Evolutionary conservation across 768 basidiomycete species (phyloP).

Genomic region (Mycena leptocephala): DNA sequence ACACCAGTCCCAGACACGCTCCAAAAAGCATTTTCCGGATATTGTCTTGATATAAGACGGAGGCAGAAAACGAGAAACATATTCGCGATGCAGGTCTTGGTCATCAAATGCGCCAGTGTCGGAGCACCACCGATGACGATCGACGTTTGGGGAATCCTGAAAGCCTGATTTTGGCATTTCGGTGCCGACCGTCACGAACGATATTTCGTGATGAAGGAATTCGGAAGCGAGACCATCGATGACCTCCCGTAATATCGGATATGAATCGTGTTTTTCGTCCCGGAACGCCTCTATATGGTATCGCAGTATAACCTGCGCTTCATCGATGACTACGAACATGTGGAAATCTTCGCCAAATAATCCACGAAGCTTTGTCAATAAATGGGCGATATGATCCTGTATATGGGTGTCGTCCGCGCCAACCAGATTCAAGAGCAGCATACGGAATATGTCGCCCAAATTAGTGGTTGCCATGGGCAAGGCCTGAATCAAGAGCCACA

Average conservation of each 20-base stretch:
- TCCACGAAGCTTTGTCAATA: background rate
- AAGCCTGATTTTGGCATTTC: background rate
- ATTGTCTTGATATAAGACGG: background rate
- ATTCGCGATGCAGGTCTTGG: background rate
- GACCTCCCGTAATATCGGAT: conserved; percentile 2
- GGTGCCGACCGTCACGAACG: background rate
- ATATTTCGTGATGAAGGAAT: background rate
- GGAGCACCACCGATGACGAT: conserved; percentile 18
- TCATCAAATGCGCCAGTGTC: conserved; percentile 11
- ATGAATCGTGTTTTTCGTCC: background rate
- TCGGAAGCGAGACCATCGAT: background rate
- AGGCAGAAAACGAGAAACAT: conserved; percentile 13
- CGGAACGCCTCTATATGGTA: background rate
- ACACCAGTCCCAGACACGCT: conserved; percentile 1
- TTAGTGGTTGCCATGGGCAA: background rate
- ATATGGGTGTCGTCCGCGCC: background rate
- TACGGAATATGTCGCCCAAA: background rate
- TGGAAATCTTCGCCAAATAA: background rate
- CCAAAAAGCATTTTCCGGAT: background rate
- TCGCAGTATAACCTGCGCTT: background rate
- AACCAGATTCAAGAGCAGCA: background rate
- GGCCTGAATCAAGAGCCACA: background rate
- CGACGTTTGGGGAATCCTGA: background rate
- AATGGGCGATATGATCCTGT: background rate
- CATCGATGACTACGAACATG: conserved; percentile 5